A percentile compares a stretch with the other conserved stretches of the same genome.
Conservation (phyloP, 257 asterid species). For the Nicotiana paniculata region DNA sequence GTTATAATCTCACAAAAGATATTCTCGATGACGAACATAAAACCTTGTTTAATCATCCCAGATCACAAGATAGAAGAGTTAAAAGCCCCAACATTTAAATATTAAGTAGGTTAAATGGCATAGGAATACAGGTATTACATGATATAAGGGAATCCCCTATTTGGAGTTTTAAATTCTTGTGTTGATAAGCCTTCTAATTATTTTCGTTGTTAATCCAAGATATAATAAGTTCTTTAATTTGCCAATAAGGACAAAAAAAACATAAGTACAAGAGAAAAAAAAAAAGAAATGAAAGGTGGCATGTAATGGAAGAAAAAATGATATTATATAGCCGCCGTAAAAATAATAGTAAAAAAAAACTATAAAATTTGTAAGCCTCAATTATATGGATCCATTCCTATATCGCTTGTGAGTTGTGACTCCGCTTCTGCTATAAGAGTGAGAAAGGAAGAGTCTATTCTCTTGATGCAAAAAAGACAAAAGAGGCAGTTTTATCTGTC, state of each 20-base stretch:
- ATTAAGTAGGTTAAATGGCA: neutral
- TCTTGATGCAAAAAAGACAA: neutral
- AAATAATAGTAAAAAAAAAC: too few species aligned
- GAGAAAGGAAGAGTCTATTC: neutral
- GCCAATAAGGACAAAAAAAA: neutral
- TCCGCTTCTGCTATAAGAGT: neutral
- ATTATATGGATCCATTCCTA: neutral
- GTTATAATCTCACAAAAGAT: neutral
- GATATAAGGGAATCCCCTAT: neutral
- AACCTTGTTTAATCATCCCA: too few species aligned
- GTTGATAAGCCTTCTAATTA: neutral
- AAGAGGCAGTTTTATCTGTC: neutral
- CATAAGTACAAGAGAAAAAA: neutral
- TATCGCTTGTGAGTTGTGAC: neutral
- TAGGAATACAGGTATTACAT: neutral
- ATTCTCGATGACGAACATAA: neutral
- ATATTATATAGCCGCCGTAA: too few species aligned
- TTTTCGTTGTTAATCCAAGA: neutral
- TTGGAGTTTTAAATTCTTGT: neutral
- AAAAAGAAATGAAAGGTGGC: neutral
- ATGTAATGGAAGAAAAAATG: neutral
- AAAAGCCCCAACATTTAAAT: too few species aligned
- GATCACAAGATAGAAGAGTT: neutral
- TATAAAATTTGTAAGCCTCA: neutral
- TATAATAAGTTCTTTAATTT: neutral